Base-by-base conservation (phyloP, 78 protist genomes). In the Isochrysis galbana region DNA sequence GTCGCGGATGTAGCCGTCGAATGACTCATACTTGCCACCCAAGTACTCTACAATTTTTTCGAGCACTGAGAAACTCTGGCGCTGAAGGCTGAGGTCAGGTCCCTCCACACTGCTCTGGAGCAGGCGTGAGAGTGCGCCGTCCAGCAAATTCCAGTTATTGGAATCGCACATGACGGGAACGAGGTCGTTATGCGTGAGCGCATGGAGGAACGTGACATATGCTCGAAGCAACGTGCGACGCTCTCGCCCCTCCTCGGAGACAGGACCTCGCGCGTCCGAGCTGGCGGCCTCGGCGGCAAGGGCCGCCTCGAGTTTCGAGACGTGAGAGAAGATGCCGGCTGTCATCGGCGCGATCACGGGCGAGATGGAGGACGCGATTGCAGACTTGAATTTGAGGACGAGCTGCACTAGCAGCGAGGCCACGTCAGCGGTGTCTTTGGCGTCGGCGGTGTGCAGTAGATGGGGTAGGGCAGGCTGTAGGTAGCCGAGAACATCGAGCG, bases 371-470 rank as follows among this genome's bases (percentile, higher is more conserved):
- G 46, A 23, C 19, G 2, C 25, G 84, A 77, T 39, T 29, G 2
- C 21, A 10, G 2, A 10, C 39, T 44, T 39, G 88, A 80, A 80
- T 54, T 80, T 80, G 54, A 44, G 38, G 55, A 80, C 54, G 54
- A 80, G 36, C 55, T 80, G 88, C 55, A 44, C 44, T 34, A 80
- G 26, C 29, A 80, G 88, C 47, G 88, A 29, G 39, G 44, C 88
- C 32, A 44, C 42, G 44, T 41, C 88, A 25, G 0, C n/a, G 32
- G 44, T 0, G 55, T 80, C 88, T 11, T 17, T 5, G 36, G 55
- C 39, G 25, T 80, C 55, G 22, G 88, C 36, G 39, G 48, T 11
- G 39, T 17, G 22, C 32, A 80, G 88, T 36, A 80, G 88, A 19
- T 44, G 55, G 41, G 88, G 88, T 38, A 44, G 23, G 36, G 88